Percentiles rank a stretch among this genome's conserved stretches.
Conservation (phyloP, 2,329 filamentous ascomycete genomes). For the Microsporum audouinii region DNA sequence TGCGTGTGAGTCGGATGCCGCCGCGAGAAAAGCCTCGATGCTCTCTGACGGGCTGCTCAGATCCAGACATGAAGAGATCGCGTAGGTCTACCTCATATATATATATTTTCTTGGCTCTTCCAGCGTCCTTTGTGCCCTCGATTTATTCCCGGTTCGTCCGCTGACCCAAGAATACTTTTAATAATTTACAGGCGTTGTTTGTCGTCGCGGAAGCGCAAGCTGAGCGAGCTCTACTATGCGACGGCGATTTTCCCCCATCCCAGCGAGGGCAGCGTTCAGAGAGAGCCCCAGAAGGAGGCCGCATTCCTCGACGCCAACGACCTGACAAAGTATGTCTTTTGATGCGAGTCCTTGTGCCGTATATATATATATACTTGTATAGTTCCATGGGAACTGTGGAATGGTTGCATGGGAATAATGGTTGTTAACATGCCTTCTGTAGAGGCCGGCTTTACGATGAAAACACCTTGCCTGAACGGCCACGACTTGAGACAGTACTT, state of each 20-base stretch:
- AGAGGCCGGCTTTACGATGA: constrained; percentile 50
- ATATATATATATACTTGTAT: background rate
- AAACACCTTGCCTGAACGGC: constrained; percentile 38
- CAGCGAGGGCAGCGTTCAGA: constrained; percentile 45
- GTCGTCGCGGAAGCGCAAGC: constrained; percentile 78
- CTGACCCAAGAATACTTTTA: constrained; percentile 22
- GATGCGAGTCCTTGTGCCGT: background rate
- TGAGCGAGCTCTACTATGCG: constrained; percentile 77
- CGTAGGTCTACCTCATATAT: constrained; percentile 31
- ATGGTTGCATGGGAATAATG: no score
- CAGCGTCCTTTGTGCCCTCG: constrained; percentile 13
- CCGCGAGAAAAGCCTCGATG: constrained; percentile 38
- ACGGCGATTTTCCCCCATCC: constrained; percentile 46
- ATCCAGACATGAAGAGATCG: constrained; percentile 42
- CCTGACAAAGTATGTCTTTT: constrained; percentile 42
- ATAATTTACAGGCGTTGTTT: constrained; percentile 43
- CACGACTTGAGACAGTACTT: background rate
- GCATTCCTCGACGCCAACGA: constrained; percentile 48
- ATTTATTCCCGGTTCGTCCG: constrained; percentile 21
- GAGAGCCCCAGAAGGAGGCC: constrained; percentile 41
- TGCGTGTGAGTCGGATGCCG: constrained; percentile 41
- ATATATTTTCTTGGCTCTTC: constrained; percentile 19
- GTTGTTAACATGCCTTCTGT: constrained; percentile 1
- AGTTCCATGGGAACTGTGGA: no score
- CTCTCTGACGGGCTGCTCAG: constrained; percentile 40